phyloP scores from a whole-genome alignment of 2,329 filamentous ascomycete genomes.

The Arthroderma sp. region DNA sequence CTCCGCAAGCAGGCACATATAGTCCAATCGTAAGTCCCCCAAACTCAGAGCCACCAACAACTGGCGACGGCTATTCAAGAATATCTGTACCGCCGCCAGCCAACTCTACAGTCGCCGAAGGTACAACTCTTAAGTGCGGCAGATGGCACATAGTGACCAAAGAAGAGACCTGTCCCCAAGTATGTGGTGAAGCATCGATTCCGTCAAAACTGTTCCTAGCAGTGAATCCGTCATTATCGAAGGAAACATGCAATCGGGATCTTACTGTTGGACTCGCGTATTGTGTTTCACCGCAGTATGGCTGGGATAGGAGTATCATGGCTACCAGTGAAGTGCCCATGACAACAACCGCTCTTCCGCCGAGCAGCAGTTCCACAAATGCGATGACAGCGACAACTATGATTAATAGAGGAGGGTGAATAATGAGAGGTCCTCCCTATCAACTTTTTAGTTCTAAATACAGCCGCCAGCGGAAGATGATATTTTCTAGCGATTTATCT shows the following conservation, averaged over 20 bases:
- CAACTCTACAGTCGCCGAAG: constrained; percentile 14
- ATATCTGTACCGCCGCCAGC: constrained; percentile 10
- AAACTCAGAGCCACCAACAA: not conserved
- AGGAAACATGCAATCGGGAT: constrained; percentile 8
- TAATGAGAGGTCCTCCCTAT: too few relatives aligned
- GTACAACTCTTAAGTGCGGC: constrained; percentile 16
- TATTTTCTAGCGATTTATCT: too few relatives aligned
- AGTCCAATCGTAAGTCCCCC: not conserved
- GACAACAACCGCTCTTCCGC: too few relatives aligned
- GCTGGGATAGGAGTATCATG: not conserved
- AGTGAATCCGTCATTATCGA: constrained; percentile 16
- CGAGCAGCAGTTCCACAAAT: too few relatives aligned
- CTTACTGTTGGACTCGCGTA: not conserved
- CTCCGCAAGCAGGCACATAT: not conserved
- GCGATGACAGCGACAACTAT: too few relatives aligned
- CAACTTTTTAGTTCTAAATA: too few relatives aligned
- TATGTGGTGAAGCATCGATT: constrained; percentile 16
- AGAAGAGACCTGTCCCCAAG: constrained; percentile 15
- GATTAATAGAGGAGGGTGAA: too few relatives aligned
- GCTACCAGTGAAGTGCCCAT: too few relatives aligned
- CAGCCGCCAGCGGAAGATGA: too few relatives aligned
- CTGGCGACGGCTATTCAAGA: constrained; percentile 2
- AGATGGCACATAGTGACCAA: constrained; percentile 14
- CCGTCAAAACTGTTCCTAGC: constrained; percentile 12
- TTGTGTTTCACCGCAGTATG: constrained; percentile 1